Percentiles rank a stretch among this genome's conserved stretches.
Conservation (phyloP, 2,329 filamentous ascomycete species). For the Diaporthe citri region DNA sequence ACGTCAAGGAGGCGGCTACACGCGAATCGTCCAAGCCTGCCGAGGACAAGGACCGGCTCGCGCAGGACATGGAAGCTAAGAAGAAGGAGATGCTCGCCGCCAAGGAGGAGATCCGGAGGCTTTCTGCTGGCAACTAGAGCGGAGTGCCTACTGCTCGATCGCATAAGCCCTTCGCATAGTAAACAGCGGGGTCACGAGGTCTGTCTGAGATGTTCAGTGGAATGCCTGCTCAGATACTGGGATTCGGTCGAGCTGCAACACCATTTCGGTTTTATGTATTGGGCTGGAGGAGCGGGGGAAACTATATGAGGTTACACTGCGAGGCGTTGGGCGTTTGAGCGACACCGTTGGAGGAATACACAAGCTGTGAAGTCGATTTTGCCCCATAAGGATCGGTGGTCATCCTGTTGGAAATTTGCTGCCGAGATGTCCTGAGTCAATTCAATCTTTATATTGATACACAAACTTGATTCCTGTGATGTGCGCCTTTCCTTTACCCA, state of each 20-base stretch:
- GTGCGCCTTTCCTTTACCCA: not conserved
- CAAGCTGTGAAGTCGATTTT: not conserved
- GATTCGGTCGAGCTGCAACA: not conserved
- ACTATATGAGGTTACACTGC: not conserved
- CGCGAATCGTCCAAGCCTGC: constrained; percentile 44
- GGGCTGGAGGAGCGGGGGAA: not conserved
- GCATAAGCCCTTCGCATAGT: not conserved
- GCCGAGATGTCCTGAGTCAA: constrained; percentile 22
- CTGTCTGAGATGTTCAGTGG: too few relatives aligned
- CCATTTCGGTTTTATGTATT: not conserved
- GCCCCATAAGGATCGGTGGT: not conserved
- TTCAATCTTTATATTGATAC: not conserved
- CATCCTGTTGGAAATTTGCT: not conserved
- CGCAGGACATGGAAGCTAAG: constrained; percentile 57
- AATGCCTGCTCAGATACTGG: not conserved
- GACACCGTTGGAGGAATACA: not conserved
- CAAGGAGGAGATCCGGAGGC: constrained; percentile 45
- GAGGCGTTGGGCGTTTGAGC: constrained; percentile 16
- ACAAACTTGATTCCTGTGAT: not conserved
- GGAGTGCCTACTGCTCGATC: not conserved
- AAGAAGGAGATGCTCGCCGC: constrained; percentile 62
- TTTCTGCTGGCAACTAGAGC: constrained; percentile 20
- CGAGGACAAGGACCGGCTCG: constrained; percentile 51
- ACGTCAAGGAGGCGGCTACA: constrained; percentile 46
- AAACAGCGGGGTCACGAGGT: too few relatives aligned